A percentile compares a stretch with the other conserved stretches of the same genome.
Evolutionary conservation across 2,329 filamentous ascomycete species (phyloP).

Genomic region (Penicillium sp.): DNA sequence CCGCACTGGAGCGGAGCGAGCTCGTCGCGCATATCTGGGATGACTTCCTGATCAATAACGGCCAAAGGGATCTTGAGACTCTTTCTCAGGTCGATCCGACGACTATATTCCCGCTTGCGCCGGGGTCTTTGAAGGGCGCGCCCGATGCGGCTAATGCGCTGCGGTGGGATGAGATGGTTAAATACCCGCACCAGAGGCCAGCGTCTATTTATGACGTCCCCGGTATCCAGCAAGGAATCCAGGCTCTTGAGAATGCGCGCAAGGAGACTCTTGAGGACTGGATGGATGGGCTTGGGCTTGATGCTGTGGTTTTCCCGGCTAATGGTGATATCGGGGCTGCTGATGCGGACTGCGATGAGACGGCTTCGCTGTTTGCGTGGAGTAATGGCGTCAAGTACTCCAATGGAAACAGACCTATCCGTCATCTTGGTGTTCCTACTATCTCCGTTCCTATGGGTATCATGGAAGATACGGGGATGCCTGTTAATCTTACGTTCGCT

Average conservation of each 20-base stretch:
- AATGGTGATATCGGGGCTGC: conserved; percentile 53
- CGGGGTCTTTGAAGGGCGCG: conserved; percentile 25
- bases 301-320: conserved; percentile 52
- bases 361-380: conserved; percentile 41
- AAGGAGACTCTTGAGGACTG: conserved; percentile 54
- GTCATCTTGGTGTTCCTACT: conserved; percentile 57
- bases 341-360: conserved; percentile 45
- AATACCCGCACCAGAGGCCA: conserved; percentile 27
- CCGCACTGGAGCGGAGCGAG: conserved; percentile 48
- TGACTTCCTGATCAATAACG: conserved; percentile 49
- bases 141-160: conserved; percentile 27
- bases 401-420: conserved; percentile 55
- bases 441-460: conserved; percentile 56
- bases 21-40: conserved; percentile 56
- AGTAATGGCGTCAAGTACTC: conserved; percentile 56
- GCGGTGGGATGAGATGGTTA: conserved; percentile 30
- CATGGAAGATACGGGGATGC: conserved; percentile 50
- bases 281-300: conserved; percentile 46
- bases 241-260: conserved; percentile 50
- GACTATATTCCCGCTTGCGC: conserved; percentile 40
- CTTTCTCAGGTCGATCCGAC: conserved; percentile 44
- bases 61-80: conserved; percentile 40
- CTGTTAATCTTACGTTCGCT: conserved; percentile 55
- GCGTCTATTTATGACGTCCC: conserved; percentile 45
- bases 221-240: conserved; percentile 44